Percentiles rank a stretch among this genome's conserved stretches.
These are phyloP conservation scores for Podospora anserina DNA, from an alignment of 495 filamentous ascomycete genomes.

Conservation along the genomic window DNA sequence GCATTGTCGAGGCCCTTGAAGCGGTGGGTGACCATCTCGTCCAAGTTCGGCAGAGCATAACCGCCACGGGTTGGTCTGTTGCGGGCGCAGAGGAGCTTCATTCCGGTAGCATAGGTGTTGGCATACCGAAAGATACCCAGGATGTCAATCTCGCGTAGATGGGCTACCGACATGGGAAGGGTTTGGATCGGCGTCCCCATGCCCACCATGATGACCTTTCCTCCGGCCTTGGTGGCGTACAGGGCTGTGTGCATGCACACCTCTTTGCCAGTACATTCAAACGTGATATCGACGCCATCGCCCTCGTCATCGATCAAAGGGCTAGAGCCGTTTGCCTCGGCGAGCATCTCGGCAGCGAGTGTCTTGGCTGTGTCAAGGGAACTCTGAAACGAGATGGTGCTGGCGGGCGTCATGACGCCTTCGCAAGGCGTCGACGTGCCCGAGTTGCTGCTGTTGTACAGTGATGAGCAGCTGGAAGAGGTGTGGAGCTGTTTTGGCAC, in stretches of 20 bases:
- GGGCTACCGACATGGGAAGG: slow-evolving; percentile 77
- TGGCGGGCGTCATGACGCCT: slow-evolving; percentile 47
- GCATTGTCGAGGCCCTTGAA: slow-evolving; percentile 63
- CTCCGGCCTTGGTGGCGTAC: slow-evolving; percentile 75
- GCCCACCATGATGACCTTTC: slow-evolving; percentile 81
- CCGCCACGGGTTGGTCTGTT: slow-evolving; percentile 44
- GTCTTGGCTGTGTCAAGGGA: slow-evolving; percentile 58
- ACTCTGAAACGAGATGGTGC: slow-evolving; percentile 36
- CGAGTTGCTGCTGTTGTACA: slow-evolving; percentile 35
- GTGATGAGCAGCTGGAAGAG: slow-evolving; percentile 40
- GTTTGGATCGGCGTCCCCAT: slow-evolving; percentile 94
- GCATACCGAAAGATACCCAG: slow-evolving; percentile 91
- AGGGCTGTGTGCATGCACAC: slow-evolving; percentile 82
- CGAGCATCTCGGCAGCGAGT: slow-evolving; percentile 51
- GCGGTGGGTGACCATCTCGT: slow-evolving; percentile 73
- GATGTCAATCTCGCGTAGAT: slow-evolving; percentile 84
- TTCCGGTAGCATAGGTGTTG: slow-evolving; percentile 80
- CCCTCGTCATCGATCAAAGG: slow-evolving; percentile 44
- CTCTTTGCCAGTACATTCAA: slow-evolving; percentile 90
- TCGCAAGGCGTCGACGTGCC: slow-evolving; percentile 43
- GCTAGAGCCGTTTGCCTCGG: slow-evolving; percentile 39
- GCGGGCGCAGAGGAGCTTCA: slow-evolving; percentile 59
- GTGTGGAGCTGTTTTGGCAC: slow-evolving; percentile 49
- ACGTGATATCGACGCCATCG: slow-evolving; percentile 71
- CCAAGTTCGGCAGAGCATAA: slow-evolving; percentile 59